Conservation (phyloP, 1,284 basidiomycete genomes). For the Ustilago tritici region DNA sequence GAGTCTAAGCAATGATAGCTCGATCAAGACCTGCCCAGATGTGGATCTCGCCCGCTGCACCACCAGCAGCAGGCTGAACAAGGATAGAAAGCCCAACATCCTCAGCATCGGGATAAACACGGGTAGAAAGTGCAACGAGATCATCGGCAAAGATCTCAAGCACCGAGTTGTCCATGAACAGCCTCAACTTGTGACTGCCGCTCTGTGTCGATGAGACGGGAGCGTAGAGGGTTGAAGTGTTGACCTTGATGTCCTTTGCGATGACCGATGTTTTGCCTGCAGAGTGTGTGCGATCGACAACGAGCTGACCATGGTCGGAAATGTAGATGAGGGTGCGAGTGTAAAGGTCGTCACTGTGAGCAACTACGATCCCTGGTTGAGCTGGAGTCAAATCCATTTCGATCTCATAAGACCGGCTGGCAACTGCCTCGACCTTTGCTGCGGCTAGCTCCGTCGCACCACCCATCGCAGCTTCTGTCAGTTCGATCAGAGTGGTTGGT, state of each 20-base stretch:
- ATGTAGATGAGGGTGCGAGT: conserved; percentile 39
- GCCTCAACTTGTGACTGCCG: conserved; percentile 27
- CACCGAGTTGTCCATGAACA: conserved; percentile 60
- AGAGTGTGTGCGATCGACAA: conserved; percentile 42
- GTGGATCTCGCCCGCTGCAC: neutral
- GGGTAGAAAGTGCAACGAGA: conserved; percentile 44
- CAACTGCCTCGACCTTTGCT: conserved; percentile 8
- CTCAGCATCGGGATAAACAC: conserved; percentile 49
- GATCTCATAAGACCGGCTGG: conserved; percentile 36
- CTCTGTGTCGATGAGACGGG: neutral
- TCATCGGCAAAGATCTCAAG: conserved; percentile 59
- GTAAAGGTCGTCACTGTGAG: conserved; percentile 35
- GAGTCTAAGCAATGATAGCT: conserved; percentile 22
- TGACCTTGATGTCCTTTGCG: conserved; percentile 34
- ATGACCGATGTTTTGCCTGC: conserved; percentile 23
- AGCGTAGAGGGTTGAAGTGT: conserved; percentile 33
- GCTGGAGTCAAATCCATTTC: conserved; percentile 17
- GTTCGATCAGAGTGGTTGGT: neutral
- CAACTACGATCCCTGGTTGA: conserved; percentile 36
- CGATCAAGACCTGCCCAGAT: conserved; percentile 39
- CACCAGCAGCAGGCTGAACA: neutral
- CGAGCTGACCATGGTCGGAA: conserved; percentile 15
- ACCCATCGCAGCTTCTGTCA: conserved; percentile 6
- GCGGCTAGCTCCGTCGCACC: neutral
- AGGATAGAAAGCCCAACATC: conserved; percentile 35